Evolutionary conservation across 176 grass and related monocot species (phyloP).

Genomic region (Carex pumila): DNA sequence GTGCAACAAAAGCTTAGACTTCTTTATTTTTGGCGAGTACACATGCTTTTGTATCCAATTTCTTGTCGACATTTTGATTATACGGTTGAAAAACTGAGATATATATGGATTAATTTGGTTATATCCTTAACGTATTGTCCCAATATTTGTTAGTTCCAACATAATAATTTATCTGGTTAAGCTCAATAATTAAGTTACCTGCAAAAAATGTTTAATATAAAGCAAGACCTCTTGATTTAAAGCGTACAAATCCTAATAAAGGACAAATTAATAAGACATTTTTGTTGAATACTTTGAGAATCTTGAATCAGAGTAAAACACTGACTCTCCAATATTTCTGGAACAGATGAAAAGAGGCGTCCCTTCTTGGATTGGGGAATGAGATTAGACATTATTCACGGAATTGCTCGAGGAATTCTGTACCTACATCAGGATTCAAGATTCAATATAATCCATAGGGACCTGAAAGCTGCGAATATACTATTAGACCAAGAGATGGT

Average conservation of each 20-base stretch:
- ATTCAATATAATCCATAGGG: slow-evolving; percentile 47
- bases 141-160: background rate
- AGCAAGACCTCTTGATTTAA: background rate
- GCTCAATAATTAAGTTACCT: background rate
- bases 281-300: background rate
- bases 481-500: slow-evolving; percentile 52
- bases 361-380: slow-evolving; percentile 28
- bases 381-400: slow-evolving; percentile 46
- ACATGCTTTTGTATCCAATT: background rate
- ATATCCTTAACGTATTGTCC: background rate
- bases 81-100: background rate
- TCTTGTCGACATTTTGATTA: background rate
- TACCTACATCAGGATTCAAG: slow-evolving; percentile 67
- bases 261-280: background rate
- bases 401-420: slow-evolving; percentile 42
- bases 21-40: slow-evolving; percentile 37
- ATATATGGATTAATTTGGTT: background rate
- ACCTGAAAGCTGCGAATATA: slow-evolving; percentile 55
- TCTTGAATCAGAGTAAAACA: background rate
- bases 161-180: background rate
- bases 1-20: slow-evolving; percentile 53
- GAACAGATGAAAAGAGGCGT: slow-evolving; percentile 23
- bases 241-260: background rate
- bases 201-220: background rate
- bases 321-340: background rate